Base-by-base conservation (phyloP, 1,284 basidiomycete species). In the Heimioporus retisporus region DNA sequence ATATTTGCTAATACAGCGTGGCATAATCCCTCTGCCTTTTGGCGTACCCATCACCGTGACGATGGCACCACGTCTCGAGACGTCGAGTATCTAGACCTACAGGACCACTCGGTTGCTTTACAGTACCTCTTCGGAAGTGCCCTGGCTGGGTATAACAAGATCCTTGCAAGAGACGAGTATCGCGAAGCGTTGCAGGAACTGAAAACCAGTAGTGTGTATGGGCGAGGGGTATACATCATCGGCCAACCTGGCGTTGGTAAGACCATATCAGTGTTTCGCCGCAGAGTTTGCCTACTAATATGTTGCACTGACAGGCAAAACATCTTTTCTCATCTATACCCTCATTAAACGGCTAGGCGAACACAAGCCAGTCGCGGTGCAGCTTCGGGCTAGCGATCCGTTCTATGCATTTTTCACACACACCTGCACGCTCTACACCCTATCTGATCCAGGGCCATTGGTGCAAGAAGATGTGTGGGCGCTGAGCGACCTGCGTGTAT, bases 211-310 rank as follows among this genome's bases (percentile, higher is more conserved):
- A 46, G 44, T 13, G 48, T 50, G 48, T 50, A 50, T 8, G n/a
- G 23, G n/a, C 48, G n/a, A 50, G 48, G 48, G 21, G 48, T 23
- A 23, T 50, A 50, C 48, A 23, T 50, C 48, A 23, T 50, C 10
- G 48, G 48, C n/a, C 48, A 50, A 50, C n/a, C 48, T 50, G 48
- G 48, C n/a, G n/a, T 50, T n/a, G 48, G 48, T 50, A 50, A 50
- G 48, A 50, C 48, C n/a, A 11, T 50, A 19, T 50, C 48, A 4
- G 13, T 50, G 16, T 50, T n/a, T 50, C n/a, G 48, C 48, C 3
- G n/a, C 48, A n/a, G 7, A n/a, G n/a, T n/a, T 50, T 40, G 35
- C 48, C 21, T 50, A 18, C 48, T 23, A n/a, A 50, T 50, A 23
- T 18, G 48, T 23, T 13, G 48, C 21, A 23, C 48, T 23, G 48